These are phyloP conservation scores for Emergomyces orientalis DNA, from an alignment of 2,329 filamentous ascomycete species.

Conservation along the genomic window DNA sequence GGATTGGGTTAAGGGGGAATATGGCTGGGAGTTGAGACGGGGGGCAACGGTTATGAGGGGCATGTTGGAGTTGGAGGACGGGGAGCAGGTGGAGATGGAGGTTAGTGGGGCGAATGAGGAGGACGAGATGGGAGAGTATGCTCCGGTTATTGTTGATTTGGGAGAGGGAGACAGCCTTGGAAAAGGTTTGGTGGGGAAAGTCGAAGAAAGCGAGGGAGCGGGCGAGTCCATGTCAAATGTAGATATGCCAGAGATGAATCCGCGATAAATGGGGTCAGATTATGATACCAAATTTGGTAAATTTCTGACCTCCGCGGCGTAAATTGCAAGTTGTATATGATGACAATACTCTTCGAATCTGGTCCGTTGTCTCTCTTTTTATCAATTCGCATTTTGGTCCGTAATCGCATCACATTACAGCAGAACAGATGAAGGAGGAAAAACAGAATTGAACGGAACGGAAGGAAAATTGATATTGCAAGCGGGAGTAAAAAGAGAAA, in stretches of 20 bases:
- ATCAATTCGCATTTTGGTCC: neutral
- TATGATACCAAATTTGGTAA: neutral
- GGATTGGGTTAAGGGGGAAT: constrained; percentile 44
- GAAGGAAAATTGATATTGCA: constrained; percentile 2
- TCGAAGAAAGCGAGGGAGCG: neutral
- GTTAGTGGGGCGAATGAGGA: constrained; percentile 47
- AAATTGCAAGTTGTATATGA: neutral
- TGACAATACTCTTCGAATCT: neutral
- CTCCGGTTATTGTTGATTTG: constrained; percentile 50
- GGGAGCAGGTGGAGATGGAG: constrained; percentile 53
- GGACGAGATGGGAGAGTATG: constrained; percentile 56
- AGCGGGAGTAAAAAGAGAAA: neutral
- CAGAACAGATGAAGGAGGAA: neutral
- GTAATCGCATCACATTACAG: neutral
- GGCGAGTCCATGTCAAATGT: neutral
- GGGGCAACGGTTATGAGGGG: constrained; percentile 47
- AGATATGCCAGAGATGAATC: constrained; percentile 4
- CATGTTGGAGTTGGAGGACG: constrained; percentile 53
- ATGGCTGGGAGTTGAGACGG: constrained; percentile 49
- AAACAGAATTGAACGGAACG: neutral
- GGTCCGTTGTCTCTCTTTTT: neutral
- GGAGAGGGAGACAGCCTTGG: constrained; percentile 15
- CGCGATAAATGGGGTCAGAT: neutral
- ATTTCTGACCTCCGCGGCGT: neutral
- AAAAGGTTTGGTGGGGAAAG: neutral